These are phyloP conservation scores for Ascocoryne sarcoides DNA, from an alignment of 2,329 filamentous ascomycete genomes.

Conservation along the genomic window DNA sequence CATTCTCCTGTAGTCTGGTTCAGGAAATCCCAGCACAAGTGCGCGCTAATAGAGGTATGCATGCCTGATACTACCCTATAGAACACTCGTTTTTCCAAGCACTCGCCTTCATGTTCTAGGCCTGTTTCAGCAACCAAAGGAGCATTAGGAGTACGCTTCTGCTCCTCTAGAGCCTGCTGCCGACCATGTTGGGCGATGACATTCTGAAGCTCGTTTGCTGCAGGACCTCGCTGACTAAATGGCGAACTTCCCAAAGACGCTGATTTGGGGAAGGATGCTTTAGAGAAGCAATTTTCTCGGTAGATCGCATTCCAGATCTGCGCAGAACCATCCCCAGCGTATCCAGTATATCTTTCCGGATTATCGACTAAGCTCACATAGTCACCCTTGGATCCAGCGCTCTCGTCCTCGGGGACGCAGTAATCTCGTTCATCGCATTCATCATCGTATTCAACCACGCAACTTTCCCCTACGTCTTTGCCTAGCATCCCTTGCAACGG, in stretches of 20 bases:
- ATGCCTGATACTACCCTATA: constrained; percentile 92
- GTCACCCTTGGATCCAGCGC: constrained; percentile 76
- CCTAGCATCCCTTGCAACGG: constrained; percentile 79
- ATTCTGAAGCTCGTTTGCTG: constrained; percentile 51
- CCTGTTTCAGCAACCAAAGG: constrained; percentile 54
- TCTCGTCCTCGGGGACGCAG: constrained; percentile 92
- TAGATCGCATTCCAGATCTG: constrained; percentile 98
- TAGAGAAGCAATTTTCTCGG: constrained; percentile 89
- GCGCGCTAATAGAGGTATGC: constrained; percentile 95
- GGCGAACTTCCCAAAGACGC: constrained; percentile 42
- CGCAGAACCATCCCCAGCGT: constrained; percentile 71
- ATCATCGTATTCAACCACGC: constrained; percentile 94
- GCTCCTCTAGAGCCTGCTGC: constrained; percentile 53
- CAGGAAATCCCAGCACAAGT: constrained; percentile 91
- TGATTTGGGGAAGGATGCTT: constrained; percentile 52
- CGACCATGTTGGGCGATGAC: constrained; percentile 49
- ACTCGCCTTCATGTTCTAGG: constrained; percentile 79
- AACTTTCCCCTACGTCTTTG: constrained; percentile 84
- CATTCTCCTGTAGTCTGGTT: constrained; percentile 93
- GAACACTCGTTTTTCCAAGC: constrained; percentile 97
- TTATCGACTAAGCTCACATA: constrained; percentile 93
- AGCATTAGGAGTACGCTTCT: constrained; percentile 43
- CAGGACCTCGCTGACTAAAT: constrained; percentile 29
- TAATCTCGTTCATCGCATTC: constrained; percentile 96
- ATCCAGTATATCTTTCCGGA: constrained; percentile 92